A percentile compares a stretch with the other conserved stretches of the same genome.
Conservation (phyloP, 768 basidiomycete genomes). For the Cystobasidium tubakii region DNA sequence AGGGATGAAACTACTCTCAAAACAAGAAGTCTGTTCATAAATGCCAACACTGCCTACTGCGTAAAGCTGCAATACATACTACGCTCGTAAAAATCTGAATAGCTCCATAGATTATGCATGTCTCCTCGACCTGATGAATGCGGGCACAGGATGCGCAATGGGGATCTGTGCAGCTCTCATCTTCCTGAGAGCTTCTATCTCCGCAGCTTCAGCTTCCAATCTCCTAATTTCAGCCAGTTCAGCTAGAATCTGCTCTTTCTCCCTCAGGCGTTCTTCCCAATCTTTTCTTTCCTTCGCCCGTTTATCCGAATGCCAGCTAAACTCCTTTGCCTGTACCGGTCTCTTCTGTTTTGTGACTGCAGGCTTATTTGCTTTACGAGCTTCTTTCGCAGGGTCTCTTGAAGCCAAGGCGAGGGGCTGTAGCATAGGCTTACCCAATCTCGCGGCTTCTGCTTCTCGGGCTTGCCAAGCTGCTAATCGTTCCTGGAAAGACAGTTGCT, state of each 20-base stretch:
- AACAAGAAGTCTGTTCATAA: no score
- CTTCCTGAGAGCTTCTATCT: slow-evolving; percentile 17
- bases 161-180: slow-evolving; percentile 18
- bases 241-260: slow-evolving; percentile 25
- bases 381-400: not conserved
- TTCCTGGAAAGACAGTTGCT: slow-evolving; percentile 24
- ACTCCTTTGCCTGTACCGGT: not conserved
- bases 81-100: no score
- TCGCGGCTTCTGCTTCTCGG: slow-evolving; percentile 15
- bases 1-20: no score
- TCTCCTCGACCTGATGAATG: not conserved
- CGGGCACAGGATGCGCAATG: slow-evolving; percentile 13
- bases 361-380: not conserved
- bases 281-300: slow-evolving; percentile 32
- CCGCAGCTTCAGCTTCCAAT: slow-evolving; percentile 22
- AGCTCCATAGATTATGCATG: not conserved
- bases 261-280: slow-evolving; percentile 21
- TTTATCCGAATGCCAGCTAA: slow-evolving; percentile 28
- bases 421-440: not conserved
- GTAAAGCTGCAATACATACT: no score
- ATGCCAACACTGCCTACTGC: no score
- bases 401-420: not conserved
- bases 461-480: slow-evolving; percentile 17
- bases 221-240: slow-evolving; percentile 27
- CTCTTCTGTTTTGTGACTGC: not conserved